A percentile compares a stretch with the other conserved stretches of the same genome.
Conservation (phyloP, 2,329 filamentous ascomycete species). For the Pleurostoma richardsiae region DNA sequence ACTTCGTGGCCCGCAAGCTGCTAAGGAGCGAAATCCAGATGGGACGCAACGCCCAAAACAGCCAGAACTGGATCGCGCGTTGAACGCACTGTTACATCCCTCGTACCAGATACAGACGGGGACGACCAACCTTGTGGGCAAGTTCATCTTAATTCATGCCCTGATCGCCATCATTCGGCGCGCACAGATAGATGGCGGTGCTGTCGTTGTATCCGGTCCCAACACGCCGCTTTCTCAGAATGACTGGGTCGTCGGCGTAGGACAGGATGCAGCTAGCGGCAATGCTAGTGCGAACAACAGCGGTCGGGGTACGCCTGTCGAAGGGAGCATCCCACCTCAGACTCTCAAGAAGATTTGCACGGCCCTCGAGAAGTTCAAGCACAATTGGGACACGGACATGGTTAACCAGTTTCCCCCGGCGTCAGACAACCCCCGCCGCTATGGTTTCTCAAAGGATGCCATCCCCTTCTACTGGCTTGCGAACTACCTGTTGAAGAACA, state of each 20-base stretch:
- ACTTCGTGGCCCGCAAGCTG: constrained; percentile 51
- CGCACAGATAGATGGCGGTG: constrained; percentile 33
- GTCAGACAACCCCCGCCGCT: constrained; percentile 45
- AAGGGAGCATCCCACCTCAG: constrained; percentile 36
- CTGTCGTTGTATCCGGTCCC: constrained; percentile 29
- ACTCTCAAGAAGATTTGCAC: constrained; percentile 42
- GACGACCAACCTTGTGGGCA: constrained; percentile 66
- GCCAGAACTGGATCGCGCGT: constrained; percentile 55
- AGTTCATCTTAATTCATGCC: constrained; percentile 69
- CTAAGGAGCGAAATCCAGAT: constrained; percentile 51
- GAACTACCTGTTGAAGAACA: constrained; percentile 58
- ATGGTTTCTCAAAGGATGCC: constrained; percentile 67
- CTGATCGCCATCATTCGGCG: constrained; percentile 56
- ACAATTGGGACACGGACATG: constrained; percentile 67
- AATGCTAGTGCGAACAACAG: constrained; percentile 38
- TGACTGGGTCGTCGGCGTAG: constrained; percentile 47
- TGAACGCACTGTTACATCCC: constrained; percentile 56
- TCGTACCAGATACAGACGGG: constrained; percentile 56
- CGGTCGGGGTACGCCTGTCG: constrained; percentile 39
- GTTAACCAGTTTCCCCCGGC: constrained; percentile 57
- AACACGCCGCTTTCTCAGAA: constrained; percentile 53
- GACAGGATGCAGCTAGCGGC: constrained; percentile 33
- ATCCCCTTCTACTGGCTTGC: constrained; percentile 72
- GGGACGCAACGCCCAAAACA: constrained; percentile 62
- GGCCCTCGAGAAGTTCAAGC: constrained; percentile 68